Conservation (phyloP, 345 rosid species). For the Sonneratia alba region DNA sequence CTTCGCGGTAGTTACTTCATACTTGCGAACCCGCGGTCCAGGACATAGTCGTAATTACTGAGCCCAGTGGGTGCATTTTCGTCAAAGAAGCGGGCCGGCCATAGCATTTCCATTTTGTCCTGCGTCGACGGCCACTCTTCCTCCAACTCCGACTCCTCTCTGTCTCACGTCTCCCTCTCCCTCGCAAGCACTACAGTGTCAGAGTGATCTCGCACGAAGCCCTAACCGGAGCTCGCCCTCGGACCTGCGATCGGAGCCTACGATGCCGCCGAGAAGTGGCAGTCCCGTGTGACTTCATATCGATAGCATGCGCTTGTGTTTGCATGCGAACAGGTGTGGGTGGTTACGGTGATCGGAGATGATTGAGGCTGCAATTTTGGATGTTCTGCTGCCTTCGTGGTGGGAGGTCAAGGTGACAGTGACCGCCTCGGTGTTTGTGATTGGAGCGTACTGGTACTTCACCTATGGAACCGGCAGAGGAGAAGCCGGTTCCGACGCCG, state of each 20-base stretch:
- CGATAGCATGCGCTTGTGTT: neutral
- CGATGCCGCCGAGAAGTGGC: neutral
- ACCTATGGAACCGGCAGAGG: constrained; percentile 28
- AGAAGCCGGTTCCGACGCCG: constrained; percentile 23
- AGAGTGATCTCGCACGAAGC: neutral
- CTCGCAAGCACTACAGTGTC: constrained; percentile 6
- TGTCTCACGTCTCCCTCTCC: neutral
- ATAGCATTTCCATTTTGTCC: neutral
- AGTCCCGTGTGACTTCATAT: neutral
- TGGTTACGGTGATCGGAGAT: constrained; percentile 1
- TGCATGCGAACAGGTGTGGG: neutral
- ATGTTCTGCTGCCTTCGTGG: constrained; percentile 61
- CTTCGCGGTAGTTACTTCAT: neutral
- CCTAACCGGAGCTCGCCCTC: neutral
- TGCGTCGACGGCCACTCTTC: constrained; percentile 5
- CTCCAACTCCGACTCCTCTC: neutral
- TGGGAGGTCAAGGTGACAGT: constrained; percentile 85
- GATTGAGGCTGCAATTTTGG: constrained; percentile 23
- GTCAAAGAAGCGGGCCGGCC: neutral
- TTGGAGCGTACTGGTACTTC: constrained; percentile 55
- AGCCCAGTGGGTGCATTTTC: neutral
- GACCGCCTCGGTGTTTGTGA: constrained; percentile 52
- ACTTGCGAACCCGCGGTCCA: no score
- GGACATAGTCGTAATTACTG: neutral
- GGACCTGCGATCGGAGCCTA: constrained; percentile 3